phyloP scores from a whole-genome alignment of 257 asterid species.

The Salvia rosmarinus region DNA sequence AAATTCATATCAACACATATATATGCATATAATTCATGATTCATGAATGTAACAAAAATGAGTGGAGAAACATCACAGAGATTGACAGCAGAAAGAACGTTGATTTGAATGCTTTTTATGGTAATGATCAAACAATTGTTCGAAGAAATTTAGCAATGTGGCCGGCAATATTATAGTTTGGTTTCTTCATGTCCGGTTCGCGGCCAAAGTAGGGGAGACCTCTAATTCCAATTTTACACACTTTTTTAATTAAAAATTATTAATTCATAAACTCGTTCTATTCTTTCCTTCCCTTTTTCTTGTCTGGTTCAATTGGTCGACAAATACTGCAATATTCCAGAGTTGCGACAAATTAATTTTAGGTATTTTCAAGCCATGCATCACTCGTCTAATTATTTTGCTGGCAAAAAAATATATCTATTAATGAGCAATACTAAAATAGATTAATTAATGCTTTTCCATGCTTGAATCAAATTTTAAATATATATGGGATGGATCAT shows the following conservation, averaged over 20 bases:
- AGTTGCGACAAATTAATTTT: too few relatives aligned
- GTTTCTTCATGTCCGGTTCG: conserved; percentile 39
- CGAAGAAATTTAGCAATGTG: conserved; percentile 35
- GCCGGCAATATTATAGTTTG: conserved; percentile 44
- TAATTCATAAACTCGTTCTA: not conserved
- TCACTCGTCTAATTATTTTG: not conserved
- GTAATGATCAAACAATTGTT: conserved; percentile 28
- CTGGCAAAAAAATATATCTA: too few relatives aligned
- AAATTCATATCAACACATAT: not conserved
- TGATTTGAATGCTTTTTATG: conserved; percentile 29
- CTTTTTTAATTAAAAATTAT: not conserved
- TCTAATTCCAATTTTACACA: not conserved
- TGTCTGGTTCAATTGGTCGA: not conserved
- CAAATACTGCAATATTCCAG: too few relatives aligned
- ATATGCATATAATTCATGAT: conserved; percentile 11
- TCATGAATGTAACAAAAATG: conserved; percentile 37
- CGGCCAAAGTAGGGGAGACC: conserved; percentile 41
- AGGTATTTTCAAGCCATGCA: too few relatives aligned
- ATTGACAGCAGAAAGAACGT: conserved; percentile 9
- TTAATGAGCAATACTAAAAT: not conserved
- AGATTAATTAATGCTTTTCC: not conserved
- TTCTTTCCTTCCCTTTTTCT: not conserved
- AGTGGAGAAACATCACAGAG: not conserved
- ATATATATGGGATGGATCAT: too few relatives aligned
- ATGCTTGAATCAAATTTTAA: not conserved